Percentiles rank a stretch among this genome's conserved stretches.
Conservation (phyloP, 2,329 filamentous ascomycete species). For the Ceratocystis lukuohia region DNA sequence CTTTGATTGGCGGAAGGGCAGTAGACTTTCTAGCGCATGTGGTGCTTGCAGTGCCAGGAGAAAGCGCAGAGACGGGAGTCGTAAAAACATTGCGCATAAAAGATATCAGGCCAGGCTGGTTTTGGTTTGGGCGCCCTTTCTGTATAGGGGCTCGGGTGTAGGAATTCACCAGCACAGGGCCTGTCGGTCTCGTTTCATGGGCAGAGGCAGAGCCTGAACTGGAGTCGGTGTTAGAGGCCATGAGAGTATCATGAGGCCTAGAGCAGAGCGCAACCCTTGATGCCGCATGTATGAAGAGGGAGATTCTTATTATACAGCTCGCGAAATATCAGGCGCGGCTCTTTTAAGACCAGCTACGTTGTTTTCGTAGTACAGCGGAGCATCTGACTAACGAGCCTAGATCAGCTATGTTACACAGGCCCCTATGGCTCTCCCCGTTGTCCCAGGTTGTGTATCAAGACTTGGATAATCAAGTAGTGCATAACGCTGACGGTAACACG, state of each 20-base stretch:
- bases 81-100: background rate
- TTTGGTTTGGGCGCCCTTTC: background rate
- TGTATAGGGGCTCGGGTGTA: constrained; percentile 21
- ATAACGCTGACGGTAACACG: background rate
- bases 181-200: background rate
- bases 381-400: background rate
- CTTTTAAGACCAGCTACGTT: background rate
- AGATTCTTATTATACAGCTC: background rate
- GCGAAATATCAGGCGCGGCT: background rate
- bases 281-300: background rate
- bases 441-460: background rate
- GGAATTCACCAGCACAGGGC: constrained; percentile 4
- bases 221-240: background rate
- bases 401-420: background rate
- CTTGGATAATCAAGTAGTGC: background rate
- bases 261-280: background rate
- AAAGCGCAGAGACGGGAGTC: background rate
- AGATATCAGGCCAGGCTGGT: background rate
- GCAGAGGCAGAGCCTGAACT: background rate
- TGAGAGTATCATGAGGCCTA: background rate
- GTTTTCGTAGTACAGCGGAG: background rate
- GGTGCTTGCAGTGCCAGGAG: background rate
- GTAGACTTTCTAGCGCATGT: background rate
- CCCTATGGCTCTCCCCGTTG: background rate
- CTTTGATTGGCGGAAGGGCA: constrained; percentile 45